Evolutionary conservation across 2,329 filamentous ascomycete species (phyloP), one percentile per base, ranked within the genome.

Genomic region (Aspergillus sp.): DNA sequence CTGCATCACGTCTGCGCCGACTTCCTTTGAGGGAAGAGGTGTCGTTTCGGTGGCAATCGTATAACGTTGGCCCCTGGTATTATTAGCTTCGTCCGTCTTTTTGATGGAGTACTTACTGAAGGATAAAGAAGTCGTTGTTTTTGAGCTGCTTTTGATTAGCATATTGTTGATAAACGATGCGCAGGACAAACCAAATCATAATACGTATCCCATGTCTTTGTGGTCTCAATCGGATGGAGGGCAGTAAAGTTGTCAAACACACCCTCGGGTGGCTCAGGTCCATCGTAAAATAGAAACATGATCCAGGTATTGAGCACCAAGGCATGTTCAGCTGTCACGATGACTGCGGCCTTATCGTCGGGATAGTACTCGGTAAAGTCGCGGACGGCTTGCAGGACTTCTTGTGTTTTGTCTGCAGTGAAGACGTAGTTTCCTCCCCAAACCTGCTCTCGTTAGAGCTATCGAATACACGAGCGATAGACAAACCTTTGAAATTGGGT

Each of bases 221-320:
- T 78, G 19, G 74, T 81, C 67, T 85, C 82, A 23, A 79, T 68
- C 1, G 80, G 78, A 1, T 73, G 68, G 51, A 85, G 77, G 45
- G 77, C 76, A 2, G 82, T 81, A 71, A 89, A 89, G 60, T 82
- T 82, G 60, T 82, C 78, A 61, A 90, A 89, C 2, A 84, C 80
- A 4, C 77, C 82, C 1, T 76, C 68, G 0, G 87, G 86, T 0
- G 82, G 82, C 54, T 75, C 72, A 0, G 81, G 80, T 1, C 84
- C 87, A 71, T 89, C 84, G 71, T 89, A 89, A 76, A 87, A 89
- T 41, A 87, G 70, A 72, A 89, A 89, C 62, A 89, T 73, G 60
- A 86, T 80, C 84, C 85, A 88, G 22, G 83, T 77, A 63, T 87
- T 79, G 51, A 86, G 66, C 0, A 81, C 61, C 11, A 78, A 77